Conservation (phyloP, 1,284 basidiomycete genomes). For the Tilletia indica region DNA sequence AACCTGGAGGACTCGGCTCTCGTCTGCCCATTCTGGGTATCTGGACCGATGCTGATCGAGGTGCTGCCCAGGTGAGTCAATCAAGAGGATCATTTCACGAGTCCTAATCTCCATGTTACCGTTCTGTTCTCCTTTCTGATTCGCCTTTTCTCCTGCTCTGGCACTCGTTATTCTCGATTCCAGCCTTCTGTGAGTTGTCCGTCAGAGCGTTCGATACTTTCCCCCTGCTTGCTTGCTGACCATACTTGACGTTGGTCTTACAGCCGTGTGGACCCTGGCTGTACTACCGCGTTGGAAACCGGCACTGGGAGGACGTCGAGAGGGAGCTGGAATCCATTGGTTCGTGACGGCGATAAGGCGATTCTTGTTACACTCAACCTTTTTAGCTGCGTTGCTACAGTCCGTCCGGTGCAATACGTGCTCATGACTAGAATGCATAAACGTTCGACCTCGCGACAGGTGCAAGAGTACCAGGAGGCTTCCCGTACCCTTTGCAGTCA, state of each 20-base stretch:
- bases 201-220: neutral
- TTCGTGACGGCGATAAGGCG: no score
- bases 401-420: no score
- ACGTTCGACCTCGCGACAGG: no score
- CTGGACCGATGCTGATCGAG: slow-evolving; percentile 8
- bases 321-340: neutral
- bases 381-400: no score
- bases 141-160: neutral
- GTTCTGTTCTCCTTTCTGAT: no score
- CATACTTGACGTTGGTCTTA: neutral
- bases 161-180: neutral
- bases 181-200: neutral
- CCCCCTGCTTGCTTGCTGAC: neutral
- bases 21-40: slow-evolving; percentile 7
- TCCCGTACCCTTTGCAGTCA: no score
- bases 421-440: no score
- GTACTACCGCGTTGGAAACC: slow-evolving; percentile 4
- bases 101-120: no score
- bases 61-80: slow-evolving; percentile 6
- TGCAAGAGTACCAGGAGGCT: no score
- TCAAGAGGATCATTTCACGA: neutral
- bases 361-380: no score
- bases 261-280: slow-evolving; percentile 9
- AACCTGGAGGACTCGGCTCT: slow-evolving; percentile 6
- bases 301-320: slow-evolving; percentile 2